Evolutionary conservation across 345 rosid genomes (phyloP), one percentile per base, ranked within the genome.

Genomic region (Mangifera indica): DNA sequence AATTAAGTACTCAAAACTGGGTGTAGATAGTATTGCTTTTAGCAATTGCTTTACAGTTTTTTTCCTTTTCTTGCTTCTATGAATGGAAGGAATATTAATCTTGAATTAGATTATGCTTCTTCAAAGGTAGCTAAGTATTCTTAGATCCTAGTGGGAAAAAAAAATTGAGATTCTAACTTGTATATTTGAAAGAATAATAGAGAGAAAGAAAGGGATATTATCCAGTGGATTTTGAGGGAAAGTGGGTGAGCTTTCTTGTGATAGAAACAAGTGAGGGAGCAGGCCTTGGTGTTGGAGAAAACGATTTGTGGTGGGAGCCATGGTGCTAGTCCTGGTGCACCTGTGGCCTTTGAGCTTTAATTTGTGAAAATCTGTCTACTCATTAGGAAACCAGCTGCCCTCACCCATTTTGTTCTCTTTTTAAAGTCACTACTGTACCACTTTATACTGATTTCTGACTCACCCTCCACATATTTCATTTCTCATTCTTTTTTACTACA

Each of bases 381-480:
- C 61, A 55, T 56, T 13, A 21, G 80, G 80, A 20, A 32, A 71
- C 78, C 72, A 69, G 61, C n/a, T 61, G 72, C 52, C 51, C 18
- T 25, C 69, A 42, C 68, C 54, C n/a, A 37, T 67, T 55, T 56
- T 56, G 17, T 71, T 59, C 63, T 66, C 57, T 60, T 59, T 80
- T 40, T 52, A 54, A 22, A 22, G 37, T 74, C 81, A 61, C 80
- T 52, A n/a, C 17, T 32, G 10, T 6, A 9, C 12, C 52, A 44
- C 22, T 4, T 21, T 37, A n/a, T 52, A 49, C 45, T 83, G 83
- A 64, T 46, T 75, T 71, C 76, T 72, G 86, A 85, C 82, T 83
- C 89, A 81, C 69, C 79, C 69, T 81, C 89, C 89, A 83, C 74
- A 24, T 1, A 0, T 40, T 1, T 67, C 68, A 49, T 55, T 40